phyloP scores from a whole-genome alignment of 2,329 filamentous ascomycete genomes.

The Calonectria hongkongensis region DNA sequence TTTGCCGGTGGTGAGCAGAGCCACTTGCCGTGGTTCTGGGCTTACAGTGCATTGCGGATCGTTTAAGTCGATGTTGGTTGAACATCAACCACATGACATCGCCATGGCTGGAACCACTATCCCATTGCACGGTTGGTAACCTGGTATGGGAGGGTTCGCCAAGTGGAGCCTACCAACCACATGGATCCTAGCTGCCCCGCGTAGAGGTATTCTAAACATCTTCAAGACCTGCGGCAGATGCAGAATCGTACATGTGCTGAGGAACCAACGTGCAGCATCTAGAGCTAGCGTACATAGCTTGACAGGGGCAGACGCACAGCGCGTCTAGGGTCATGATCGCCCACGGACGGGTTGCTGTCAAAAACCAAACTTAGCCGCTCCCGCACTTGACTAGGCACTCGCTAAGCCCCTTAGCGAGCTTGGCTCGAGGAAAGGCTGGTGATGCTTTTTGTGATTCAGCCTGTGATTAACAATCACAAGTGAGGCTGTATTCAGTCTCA shows the following conservation, averaged over 20 bases:
- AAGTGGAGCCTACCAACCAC: slow-evolving; percentile 31
- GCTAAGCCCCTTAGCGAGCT: neutral
- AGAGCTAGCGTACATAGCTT: slow-evolving; percentile 17
- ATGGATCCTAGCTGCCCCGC: slow-evolving; percentile 27
- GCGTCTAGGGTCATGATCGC: slow-evolving; percentile 31
- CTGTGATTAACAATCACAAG: neutral
- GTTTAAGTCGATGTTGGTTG: neutral
- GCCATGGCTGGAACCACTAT: slow-evolving; percentile 21
- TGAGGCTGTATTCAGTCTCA: neutral
- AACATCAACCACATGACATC: slow-evolving; percentile 19
- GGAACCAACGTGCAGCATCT: slow-evolving; percentile 32
- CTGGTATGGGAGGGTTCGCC: neutral
- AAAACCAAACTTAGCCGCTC: slow-evolving; percentile 12
- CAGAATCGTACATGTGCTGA: slow-evolving; percentile 28
- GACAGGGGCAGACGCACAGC: slow-evolving; percentile 15
- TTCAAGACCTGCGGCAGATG: slow-evolving; percentile 28
- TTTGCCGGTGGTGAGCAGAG: neutral
- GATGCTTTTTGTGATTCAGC: slow-evolving; percentile 4
- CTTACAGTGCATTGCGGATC: slow-evolving; percentile 21
- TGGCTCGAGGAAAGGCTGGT: neutral
- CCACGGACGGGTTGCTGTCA: slow-evolving; percentile 31
- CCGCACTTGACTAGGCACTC: neutral
- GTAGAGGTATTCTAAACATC: slow-evolving; percentile 20
- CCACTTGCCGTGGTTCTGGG: slow-evolving; percentile 9
- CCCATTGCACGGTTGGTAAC: slow-evolving; percentile 4